Evolutionary conservation across 2,329 filamentous ascomycete genomes (phyloP), one percentile per base, ranked within the genome.

Genomic region (Arthrinium puccinioides): DNA sequence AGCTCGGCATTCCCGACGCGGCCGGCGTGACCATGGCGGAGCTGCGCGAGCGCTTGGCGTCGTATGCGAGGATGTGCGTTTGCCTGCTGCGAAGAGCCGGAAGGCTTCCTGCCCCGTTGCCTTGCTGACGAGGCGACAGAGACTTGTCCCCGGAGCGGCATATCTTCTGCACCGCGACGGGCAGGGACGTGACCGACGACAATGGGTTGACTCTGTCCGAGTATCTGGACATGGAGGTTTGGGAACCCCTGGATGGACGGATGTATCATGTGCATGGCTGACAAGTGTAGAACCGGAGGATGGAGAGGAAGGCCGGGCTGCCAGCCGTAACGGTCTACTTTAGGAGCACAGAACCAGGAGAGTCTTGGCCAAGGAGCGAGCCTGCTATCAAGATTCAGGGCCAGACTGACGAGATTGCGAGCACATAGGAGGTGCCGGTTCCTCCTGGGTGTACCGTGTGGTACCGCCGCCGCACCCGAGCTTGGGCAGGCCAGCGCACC

Each of bases 221-320:
- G 21, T 36, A 36, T 28, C 23, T 36, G 14, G 23, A 27, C 5
- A 23, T 36, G 9, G 33, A 36, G 24, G 33, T 36, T 20, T 26
- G 4, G 6, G 10, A 4, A 7, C 23, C 32, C 32, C 16, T 6
- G 16, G 19, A 24, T 14, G 4, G 11, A 14, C 6, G 13, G 18
- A 4, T 15, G 5, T 35, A 5, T 2, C 15, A 9, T 11, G 19
- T 26, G n/a, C 11, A 23, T 36, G 6, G 15, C 23, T 26, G 13
- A n/a, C 7, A 7, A 7, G 9, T 7, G n/a, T 18, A 36, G 33
- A 19, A 23, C n/a, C 33, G 33, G 7, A 25, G 7, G 3, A 14
- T 36, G 24, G 33, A 36, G 33, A 25, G 33, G 23, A 36, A 36
- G 13, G 33, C 33, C 11, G 33, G 33, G 20, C 33, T 36, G 33